Evolutionary conservation across 257 asterid genomes (phyloP), one percentile per base, ranked within the genome.

Genomic region (Primulina eburnea): DNA sequence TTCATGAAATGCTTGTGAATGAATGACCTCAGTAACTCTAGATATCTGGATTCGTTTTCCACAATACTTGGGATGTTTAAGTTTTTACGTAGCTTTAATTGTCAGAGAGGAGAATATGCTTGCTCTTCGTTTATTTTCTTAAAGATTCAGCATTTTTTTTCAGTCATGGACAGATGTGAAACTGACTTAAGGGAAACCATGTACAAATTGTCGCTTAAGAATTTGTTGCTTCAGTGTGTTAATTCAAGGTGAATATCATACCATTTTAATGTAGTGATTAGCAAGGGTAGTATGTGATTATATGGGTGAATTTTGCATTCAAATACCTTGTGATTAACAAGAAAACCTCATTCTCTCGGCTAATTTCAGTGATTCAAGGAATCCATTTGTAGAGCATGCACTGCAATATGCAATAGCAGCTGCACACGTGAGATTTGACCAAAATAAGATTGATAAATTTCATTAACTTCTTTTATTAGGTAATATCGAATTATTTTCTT

Each of bases 371-470:
- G 92, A 87, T 71, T 78, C 92, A 16, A 83, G 93, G 78, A 94
- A 94, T 73, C 96, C 97, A 9, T 94, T 94, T 70, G 97, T 94
- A 60, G 97, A 94, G 81, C 78, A 86, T 79, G 97, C 93, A 60
- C 76, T 94, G 75, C 95, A 85, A 81, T 94, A 91, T 82, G 88
- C 87, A 53, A 81, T 85, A 59, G 99, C 97, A 69, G 96, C 96
- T 64, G 97, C 95, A 70, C 78, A 60, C 81, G 85, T 90, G 75
- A 86, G 67, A 60, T 80, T 85, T 82, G 88, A 80, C 82, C 66
- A 81, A 14, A 76, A 77, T 71, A 87, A 80, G 82, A 85, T 73
- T 78, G 95, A 89, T 58, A 84, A 76, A 65, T 83, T 94, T 47
- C 86, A 76, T 35, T 86, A 91, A 75, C 87, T 89, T 75, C 84